phyloP scores from a whole-genome alignment of 2,329 filamentous ascomycete genomes.

The Apiospora kogelbergensis region DNA sequence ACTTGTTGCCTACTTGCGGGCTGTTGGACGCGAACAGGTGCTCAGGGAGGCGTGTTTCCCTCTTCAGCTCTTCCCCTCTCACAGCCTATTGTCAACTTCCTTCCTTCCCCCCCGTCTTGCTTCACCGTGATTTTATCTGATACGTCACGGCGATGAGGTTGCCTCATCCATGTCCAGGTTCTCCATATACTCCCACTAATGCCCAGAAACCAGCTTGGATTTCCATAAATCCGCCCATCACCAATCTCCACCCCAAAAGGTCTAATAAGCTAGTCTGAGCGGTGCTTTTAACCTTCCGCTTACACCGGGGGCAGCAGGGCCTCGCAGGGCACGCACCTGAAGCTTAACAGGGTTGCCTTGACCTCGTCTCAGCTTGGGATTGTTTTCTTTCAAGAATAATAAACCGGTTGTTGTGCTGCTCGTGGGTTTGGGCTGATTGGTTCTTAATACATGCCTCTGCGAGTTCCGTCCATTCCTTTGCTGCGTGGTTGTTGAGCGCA shows the following conservation, averaged over 20 bases:
- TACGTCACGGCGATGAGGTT: constrained; percentile 6
- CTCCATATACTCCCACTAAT: background rate
- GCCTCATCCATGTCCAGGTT: background rate
- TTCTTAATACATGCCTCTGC: constrained; percentile 13
- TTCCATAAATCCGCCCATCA: background rate
- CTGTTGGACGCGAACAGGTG: background rate
- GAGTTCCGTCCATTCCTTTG: background rate
- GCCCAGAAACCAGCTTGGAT: constrained; percentile 3
- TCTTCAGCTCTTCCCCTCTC: background rate
- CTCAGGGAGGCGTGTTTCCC: background rate
- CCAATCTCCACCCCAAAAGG: constrained; percentile 10
- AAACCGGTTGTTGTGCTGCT: constrained; percentile 17
- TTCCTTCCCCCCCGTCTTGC: background rate
- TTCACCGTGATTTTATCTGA: background rate
- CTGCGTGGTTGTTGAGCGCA: background rate
- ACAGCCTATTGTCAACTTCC: background rate
- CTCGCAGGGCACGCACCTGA: background rate
- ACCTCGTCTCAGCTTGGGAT: constrained; percentile 19
- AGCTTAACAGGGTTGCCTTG: constrained; percentile 25
- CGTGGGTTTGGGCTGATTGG: constrained; percentile 9
- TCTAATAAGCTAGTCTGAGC: constrained; percentile 10
- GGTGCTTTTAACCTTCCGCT: constrained; percentile 9
- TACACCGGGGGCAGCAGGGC: background rate
- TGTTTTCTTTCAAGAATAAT: constrained; percentile 9
- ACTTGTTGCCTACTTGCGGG: background rate